Evolutionary conservation across 805 yeast species (phyloP).

Genomic region (Hanseniaspora nectarophila): DNA sequence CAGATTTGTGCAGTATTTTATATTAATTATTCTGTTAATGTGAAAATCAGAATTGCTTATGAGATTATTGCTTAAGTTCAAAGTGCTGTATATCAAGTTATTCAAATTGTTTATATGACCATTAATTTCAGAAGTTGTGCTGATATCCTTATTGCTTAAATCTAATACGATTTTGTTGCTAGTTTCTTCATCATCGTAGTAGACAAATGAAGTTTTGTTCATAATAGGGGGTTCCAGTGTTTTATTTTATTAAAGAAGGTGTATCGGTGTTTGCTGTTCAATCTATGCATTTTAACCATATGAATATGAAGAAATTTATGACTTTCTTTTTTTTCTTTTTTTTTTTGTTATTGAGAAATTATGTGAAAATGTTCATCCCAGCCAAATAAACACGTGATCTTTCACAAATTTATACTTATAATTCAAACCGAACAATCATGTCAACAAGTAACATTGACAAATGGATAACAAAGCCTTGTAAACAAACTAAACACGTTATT

Average conservation of each 20-base stretch:
- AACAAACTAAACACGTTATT: no score
- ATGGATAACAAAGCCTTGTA: no score
- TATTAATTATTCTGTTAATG: not conserved
- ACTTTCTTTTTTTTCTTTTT: not conserved
- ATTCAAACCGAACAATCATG: no score
- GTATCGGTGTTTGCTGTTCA: no score
- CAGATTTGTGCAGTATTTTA: not conserved
- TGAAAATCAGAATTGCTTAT: not conserved
- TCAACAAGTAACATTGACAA: no score
- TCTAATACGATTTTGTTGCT: not conserved
- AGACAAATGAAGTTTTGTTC: not conserved
- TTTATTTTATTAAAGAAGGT: no score
- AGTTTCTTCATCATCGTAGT: not conserved
- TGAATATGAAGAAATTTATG: no score
- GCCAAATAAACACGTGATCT: not conserved
- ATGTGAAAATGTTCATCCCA: no score
- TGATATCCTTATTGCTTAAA: not conserved
- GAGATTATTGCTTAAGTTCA: conserved; percentile 1
- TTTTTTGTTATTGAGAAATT: not conserved
- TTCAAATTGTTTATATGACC: not conserved
- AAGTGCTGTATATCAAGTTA: not conserved
- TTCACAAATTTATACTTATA: no score
- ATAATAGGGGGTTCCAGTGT: no score
- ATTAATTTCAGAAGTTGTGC: not conserved
- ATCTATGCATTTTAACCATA: no score